Evolutionary conservation across 305 asterid genomes (phyloP), one percentile per base, ranked within the genome.

Genomic region (Solanum hybrid): DNA sequence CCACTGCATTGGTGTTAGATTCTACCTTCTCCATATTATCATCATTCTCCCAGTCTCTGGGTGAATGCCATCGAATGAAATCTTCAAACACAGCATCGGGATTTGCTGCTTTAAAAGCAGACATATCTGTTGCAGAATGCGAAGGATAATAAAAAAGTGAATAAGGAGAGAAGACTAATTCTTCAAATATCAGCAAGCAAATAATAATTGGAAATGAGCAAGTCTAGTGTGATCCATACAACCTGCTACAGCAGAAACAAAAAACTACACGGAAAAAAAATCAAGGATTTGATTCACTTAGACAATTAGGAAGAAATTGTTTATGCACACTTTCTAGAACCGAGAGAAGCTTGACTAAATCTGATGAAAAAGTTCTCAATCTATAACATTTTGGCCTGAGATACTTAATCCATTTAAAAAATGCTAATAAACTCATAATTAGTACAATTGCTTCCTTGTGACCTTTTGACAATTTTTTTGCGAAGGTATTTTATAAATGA

Each of bases 61-160:
- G 99, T 88, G 99, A 98, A 93, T 96, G 98, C 99, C 99, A 96
- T 87, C 99, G 94, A 86, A 96, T 98, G 91, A 96, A 98, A 93
- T 98, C 99, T 96, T 98, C 99, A 79, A 98, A 98, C 88, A 95
- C 95, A 79, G 98, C 98, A 92, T 94, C 96, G 13, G 97, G 98
- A 92, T 98, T 98, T 86, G 98, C 98, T 72, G 99, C 98, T 94
- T 96, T 98, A 90, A 96, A 98, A 45, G 98, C 97, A 85, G 98
- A 96, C 98, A 98, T 98, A 89, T 96, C 99, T 98, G 94, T 86
- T 92, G 88, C 92, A 88, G 89, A 32, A 32, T 32, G 34, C 34
- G 34, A 32, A 32, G 34, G 34, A 32, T 32, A 32, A 32, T 32
- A 32, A 90, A 31, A 45, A 40, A 31, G 45, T 34, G 15, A 81